Percentiles rank a stretch among this genome's conserved stretches.
These are phyloP conservation scores for Thecamonas trahens DNA, from an alignment of 78 protist genomes.

Conservation along the genomic window DNA sequence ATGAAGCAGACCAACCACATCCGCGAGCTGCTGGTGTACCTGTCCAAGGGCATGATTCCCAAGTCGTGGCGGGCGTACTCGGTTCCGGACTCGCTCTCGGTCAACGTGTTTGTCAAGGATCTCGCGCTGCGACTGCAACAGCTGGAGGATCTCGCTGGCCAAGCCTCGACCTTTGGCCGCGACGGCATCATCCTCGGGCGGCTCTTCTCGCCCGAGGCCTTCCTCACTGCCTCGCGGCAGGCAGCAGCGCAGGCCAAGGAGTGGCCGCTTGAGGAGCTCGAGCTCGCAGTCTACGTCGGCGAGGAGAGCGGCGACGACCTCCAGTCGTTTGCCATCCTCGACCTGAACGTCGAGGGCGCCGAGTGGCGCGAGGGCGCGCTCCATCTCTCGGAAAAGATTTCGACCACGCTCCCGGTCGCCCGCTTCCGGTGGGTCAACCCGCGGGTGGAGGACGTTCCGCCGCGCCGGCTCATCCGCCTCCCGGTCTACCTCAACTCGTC, in stretches of 20 bases:
- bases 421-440: constrained; percentile 38
- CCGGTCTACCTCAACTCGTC: constrained; percentile 72
- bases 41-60: constrained; percentile 58
- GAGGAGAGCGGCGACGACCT: background rate
- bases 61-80: constrained; percentile 64
- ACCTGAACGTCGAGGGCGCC: constrained; percentile 35
- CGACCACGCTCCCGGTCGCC: constrained; percentile 15
- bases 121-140: constrained; percentile 21
- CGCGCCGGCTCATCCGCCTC: constrained; percentile 5
- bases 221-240: constrained; percentile 90
- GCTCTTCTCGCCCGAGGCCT: constrained; percentile 85
- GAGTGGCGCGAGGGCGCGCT: constrained; percentile 15
- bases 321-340: background rate
- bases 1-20: constrained; percentile 59
- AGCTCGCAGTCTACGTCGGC: background rate
- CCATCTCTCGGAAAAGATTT: constrained; percentile 11
- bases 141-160: background rate
- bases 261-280: constrained; percentile 75
- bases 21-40: constrained; percentile 32
- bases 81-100: constrained; percentile 31
- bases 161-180: background rate
- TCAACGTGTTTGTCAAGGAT: constrained; percentile 63
- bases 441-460: background rate
- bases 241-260: constrained; percentile 65
- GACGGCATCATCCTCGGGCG: constrained; percentile 79